phyloP scores from a whole-genome alignment of 1,139 yeast genomes.

The Candida buenavistaensis region DNA sequence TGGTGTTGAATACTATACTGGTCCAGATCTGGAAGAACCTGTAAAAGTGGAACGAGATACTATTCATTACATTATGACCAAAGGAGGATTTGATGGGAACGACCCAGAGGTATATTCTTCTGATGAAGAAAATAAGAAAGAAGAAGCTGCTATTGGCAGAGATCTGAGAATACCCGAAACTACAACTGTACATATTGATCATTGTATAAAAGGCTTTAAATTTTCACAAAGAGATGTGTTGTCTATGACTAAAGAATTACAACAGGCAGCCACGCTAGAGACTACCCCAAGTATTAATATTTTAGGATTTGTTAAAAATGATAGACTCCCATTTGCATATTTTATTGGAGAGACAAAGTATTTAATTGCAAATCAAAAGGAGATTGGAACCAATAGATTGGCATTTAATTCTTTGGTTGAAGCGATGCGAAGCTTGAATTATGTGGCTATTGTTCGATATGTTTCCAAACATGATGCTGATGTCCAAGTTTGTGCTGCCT shows the following conservation, averaged over 20 bases:
- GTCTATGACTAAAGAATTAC: conserved; percentile 41
- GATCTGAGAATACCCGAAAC: no score
- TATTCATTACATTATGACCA: conserved; percentile 22
- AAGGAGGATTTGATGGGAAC: conserved; percentile 15
- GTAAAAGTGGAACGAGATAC: conserved; percentile 21
- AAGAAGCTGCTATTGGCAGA: neutral
- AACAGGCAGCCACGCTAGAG: conserved; percentile 40
- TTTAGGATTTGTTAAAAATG: conserved; percentile 54
- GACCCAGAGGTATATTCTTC: no score
- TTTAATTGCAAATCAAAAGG: conserved; percentile 48
- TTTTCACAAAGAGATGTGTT: conserved; percentile 58
- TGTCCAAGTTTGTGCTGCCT: conserved; percentile 55
- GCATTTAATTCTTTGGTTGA: conserved; percentile 57
- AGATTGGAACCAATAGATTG: conserved; percentile 33
- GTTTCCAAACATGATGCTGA: conserved; percentile 51
- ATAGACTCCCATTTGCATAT: conserved; percentile 56
- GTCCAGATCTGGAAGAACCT: conserved; percentile 11
- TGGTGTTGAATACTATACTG: conserved; percentile 33
- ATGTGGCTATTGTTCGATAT: conserved; percentile 62
- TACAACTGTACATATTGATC: conserved; percentile 1
- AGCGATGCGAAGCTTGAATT: conserved; percentile 48
- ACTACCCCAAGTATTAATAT: conserved; percentile 59
- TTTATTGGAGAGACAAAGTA: conserved; percentile 59
- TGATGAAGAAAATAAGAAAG: conserved; percentile 17
- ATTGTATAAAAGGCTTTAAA: conserved; percentile 48